phyloP scores from a whole-genome alignment of 495 filamentous ascomycete genomes.

The Aspergillus biplanus region DNA sequence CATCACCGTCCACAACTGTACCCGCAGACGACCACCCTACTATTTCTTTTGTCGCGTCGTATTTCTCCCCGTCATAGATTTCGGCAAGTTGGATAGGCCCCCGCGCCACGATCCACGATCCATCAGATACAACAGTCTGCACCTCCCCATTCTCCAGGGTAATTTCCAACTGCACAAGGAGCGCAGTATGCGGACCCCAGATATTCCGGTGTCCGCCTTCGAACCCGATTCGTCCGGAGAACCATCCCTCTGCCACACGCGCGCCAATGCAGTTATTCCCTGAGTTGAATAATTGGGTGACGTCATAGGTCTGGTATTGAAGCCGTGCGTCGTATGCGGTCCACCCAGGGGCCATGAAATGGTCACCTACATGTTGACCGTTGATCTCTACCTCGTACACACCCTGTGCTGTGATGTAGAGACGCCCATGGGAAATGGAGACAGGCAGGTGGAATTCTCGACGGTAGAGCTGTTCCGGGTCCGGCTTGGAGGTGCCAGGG shows the following conservation, averaged over 20 bases:
- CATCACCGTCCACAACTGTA: background rate
- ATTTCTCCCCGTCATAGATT: conserved; percentile 14
- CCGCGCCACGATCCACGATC: background rate
- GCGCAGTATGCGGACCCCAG: conserved; percentile 10
- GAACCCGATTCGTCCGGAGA: conserved; percentile 3
- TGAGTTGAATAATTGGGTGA: background rate
- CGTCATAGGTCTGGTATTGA: conserved; percentile 15
- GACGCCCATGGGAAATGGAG: background rate
- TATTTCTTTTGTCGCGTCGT: background rate
- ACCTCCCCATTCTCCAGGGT: background rate
- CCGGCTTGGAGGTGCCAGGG: background rate
- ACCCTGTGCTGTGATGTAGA: conserved; percentile 7
- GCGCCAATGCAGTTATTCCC: background rate
- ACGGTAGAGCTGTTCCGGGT: conserved; percentile 6
- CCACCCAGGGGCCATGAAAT: conserved; percentile 14
- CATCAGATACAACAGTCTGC: background rate
- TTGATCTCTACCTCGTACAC: conserved; percentile 9
- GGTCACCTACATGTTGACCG: background rate
- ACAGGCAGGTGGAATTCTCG: background rate
- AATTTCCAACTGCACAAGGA: conserved; percentile 11
- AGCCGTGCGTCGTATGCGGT: conserved; percentile 7
- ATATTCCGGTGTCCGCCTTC: conserved; percentile 12
- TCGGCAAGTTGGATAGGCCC: background rate
- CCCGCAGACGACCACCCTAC: background rate
- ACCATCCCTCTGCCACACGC: conserved; percentile 5